Evolutionary conservation across 306 rosid genomes (phyloP).

Genomic region (Astragalus glycyphyllos): DNA sequence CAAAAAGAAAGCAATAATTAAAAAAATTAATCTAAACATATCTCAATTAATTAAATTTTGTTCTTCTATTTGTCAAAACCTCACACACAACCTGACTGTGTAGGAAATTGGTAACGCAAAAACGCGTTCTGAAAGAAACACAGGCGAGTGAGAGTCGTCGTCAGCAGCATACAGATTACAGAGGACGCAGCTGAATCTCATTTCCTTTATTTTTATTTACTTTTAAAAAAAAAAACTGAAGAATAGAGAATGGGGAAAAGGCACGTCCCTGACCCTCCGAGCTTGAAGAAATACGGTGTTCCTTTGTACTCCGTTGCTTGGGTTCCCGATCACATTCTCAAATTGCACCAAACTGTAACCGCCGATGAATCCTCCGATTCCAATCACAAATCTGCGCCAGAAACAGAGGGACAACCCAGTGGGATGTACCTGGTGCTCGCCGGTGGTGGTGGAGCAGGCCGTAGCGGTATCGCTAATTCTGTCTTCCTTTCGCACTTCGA

Average conservation of each 20-base stretch:
- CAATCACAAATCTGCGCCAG: conserved; percentile 36
- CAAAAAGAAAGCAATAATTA: no score
- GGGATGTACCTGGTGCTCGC: conserved; percentile 60
- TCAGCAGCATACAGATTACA: background rate
- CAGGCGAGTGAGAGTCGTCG: background rate
- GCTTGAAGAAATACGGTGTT: conserved; percentile 75
- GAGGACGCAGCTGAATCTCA: conserved; percentile 9
- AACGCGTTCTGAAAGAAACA: background rate
- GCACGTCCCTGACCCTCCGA: conserved; percentile 47
- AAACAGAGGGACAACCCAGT: background rate
- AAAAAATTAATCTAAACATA: no score
- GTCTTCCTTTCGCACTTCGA: conserved; percentile 65
- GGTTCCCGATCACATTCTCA: conserved; percentile 53
- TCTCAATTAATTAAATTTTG: no score
- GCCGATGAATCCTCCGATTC: conserved; percentile 45
- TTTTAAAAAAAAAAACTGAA: background rate
- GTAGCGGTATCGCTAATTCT: conserved; percentile 85
- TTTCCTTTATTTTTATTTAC: background rate
- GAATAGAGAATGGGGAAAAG: conserved; percentile 46
- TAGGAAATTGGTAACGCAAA: background rate
- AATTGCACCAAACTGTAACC: conserved; percentile 42
- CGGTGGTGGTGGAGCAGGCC: conserved; percentile 94
- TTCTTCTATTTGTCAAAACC: no score
- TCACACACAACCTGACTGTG: no score
- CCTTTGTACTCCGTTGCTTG: conserved; percentile 82